These are phyloP conservation scores for Dacryopinax spathularia DNA, from an alignment of 768 basidiomycete species.

Conservation along the genomic window DNA sequence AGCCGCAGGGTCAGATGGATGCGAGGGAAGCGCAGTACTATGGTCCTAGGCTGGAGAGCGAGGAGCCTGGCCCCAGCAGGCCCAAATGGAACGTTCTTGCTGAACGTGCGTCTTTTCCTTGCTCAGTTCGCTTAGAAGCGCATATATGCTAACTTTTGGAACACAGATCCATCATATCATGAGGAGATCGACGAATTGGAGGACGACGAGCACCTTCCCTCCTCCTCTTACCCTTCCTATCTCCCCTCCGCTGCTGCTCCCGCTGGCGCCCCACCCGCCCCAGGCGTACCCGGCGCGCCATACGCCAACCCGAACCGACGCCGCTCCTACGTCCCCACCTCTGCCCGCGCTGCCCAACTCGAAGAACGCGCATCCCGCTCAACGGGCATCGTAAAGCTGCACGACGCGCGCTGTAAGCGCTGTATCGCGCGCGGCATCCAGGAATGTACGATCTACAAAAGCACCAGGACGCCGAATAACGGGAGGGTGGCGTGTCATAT, in stretches of 20 bases:
- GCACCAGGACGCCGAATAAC: neutral
- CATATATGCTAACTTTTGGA: neutral
- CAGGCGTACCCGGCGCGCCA: neutral
- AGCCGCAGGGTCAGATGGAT: neutral
- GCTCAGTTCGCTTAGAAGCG: neutral
- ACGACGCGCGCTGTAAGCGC: neutral
- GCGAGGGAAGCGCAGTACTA: neutral
- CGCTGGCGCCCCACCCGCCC: too few species aligned
- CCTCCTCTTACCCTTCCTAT: neutral
- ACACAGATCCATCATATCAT: neutral
- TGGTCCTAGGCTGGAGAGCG: neutral
- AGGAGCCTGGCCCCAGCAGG: neutral
- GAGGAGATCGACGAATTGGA: constrained; percentile 1
- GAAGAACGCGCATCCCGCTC: constrained; percentile 1
- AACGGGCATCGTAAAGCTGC: neutral
- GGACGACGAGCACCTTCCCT: neutral
- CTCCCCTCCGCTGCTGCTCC: too few species aligned
- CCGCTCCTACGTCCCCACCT: constrained; percentile 1
- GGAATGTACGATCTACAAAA: constrained; percentile 1
- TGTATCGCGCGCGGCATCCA: neutral
- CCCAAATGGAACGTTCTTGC: neutral
- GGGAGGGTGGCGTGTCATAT: neutral
- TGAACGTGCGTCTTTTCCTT: neutral
- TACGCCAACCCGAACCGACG: neutral
- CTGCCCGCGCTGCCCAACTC: neutral